Evolutionary conservation across 2,329 filamentous ascomycete genomes (phyloP), one percentile per base, ranked within the genome.

Genomic region (Botrytis byssoidea): DNA sequence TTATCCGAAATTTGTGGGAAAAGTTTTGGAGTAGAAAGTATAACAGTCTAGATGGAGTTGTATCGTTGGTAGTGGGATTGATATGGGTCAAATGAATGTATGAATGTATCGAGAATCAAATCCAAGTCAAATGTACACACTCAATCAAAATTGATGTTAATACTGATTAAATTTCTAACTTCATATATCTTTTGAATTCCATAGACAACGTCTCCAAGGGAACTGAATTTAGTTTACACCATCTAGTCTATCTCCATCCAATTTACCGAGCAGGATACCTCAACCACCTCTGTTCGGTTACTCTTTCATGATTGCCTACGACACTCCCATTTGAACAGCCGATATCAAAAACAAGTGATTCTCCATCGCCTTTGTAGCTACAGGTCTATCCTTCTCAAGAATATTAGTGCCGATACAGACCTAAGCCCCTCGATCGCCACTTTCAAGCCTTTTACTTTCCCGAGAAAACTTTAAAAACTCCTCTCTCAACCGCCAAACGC

Each of bases 121-220:
- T 0, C 12, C 22, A 51, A 51, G 46, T 6, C 2, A 51, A 14
- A 25, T 1, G 14, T 51, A 14, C 48, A n/a, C 25, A 51, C 4
- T 51, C 0, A 3, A 14, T n/a, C 4, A 4, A 6, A 6, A 16
- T n/a, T 12, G 14, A 51, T 16, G 20, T n/a, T 7, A 1, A 6
- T 37, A 3, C n/a, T 18, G 3, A 29, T 22, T 12, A 20, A 6
- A 51, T 2, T 20, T 10, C 22, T n/a, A 20, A 9, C 44, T n/a
- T 20, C 22, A 20, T 25, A 51, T 0, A 67, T 37, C 35, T 12
- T 55, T 14, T 14, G 8, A 55, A 29, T n/a, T 10, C 44, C 5
- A n/a, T 1, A 48, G 10, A 46, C 46, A 6, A 3, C 1, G 9
- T n/a, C 32, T 46, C 32, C 16, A 51, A 51, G 3, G 6, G 9